A percentile compares a stretch with the other conserved stretches of the same genome.
These are phyloP conservation scores for Castanea crenata DNA, from an alignment of 306 rosid genomes.

Conservation along the genomic window DNA sequence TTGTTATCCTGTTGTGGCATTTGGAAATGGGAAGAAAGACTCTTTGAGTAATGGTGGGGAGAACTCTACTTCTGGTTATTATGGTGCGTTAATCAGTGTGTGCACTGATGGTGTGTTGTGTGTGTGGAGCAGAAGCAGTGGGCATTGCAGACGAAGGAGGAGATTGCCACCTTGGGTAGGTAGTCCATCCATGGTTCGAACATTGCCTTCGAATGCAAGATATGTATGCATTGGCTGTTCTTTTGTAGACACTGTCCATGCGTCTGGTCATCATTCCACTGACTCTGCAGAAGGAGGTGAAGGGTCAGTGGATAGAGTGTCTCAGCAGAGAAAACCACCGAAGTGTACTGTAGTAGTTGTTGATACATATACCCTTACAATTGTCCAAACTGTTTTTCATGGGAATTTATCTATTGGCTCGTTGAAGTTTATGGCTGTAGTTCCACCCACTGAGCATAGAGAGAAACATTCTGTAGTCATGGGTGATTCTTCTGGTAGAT, in stretches of 20 bases:
- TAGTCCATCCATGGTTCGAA: constrained; percentile 64
- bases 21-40: constrained; percentile 27
- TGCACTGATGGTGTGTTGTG: constrained; percentile 88
- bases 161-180: constrained; percentile 96
- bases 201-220: constrained; percentile 65
- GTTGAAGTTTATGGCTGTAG: constrained; percentile 69
- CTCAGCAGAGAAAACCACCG: constrained; percentile 49
- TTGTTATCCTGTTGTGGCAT: constrained; percentile 58
- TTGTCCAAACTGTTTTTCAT: constrained; percentile 77
- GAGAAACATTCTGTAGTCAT: constrained; percentile 59
- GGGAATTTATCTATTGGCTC: constrained; percentile 78
- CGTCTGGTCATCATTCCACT: constrained; percentile 34
- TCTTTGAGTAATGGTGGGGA: constrained; percentile 23
- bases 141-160: constrained; percentile 84
- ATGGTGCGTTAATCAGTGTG: constrained; percentile 71
- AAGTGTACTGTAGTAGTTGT: constrained; percentile 73
- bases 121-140: constrained; percentile 90
- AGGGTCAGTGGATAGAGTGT: constrained; percentile 48
- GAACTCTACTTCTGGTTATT: constrained; percentile 31
- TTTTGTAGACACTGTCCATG: constrained; percentile 46
- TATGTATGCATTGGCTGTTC: constrained; percentile 84
- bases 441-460: constrained; percentile 45
- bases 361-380: constrained; percentile 69
- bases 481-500: constrained; percentile 70
- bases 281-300: constrained; percentile 51